Conservation (phyloP, 495 filamentous ascomycete species). For the Rhizodiscina lignyota region DNA sequence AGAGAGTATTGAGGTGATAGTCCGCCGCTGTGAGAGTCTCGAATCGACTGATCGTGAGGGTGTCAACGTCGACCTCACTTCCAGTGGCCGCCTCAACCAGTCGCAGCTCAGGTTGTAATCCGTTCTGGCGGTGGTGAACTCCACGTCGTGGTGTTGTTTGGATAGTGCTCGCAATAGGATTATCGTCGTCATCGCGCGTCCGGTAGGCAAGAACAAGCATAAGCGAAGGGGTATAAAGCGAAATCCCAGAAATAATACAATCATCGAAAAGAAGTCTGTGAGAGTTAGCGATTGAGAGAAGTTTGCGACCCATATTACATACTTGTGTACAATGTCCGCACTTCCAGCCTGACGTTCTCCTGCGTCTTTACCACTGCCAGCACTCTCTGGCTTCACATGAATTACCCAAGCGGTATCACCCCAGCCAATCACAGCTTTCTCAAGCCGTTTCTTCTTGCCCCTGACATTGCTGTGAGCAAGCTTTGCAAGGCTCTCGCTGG, state of each 20-base stretch:
- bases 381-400: constrained; percentile 66
- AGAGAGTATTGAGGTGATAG: constrained; percentile 76
- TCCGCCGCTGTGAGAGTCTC: constrained; percentile 77
- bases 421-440: constrained; percentile 87
- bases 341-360: constrained; percentile 58
- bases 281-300: constrained; percentile 14
- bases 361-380: constrained; percentile 47
- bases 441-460: constrained; percentile 28
- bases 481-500: constrained; percentile 3
- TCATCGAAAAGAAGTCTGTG: constrained; percentile 66
- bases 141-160: constrained; percentile 38
- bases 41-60: constrained; percentile 64
- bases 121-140: constrained; percentile 51
- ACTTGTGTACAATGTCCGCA: constrained; percentile 85
- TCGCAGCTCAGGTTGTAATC: constrained; percentile 70
- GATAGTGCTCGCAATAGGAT: constrained; percentile 26
- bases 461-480: constrained; percentile 6
- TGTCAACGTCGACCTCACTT: constrained; percentile 61
- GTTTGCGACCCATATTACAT: constrained; percentile 20
- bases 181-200: constrained; percentile 48
- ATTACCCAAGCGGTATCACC: constrained; percentile 91
- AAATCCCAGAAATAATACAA: constrained; percentile 92
- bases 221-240: constrained; percentile 84
- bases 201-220: constrained; percentile 83
- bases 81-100: constrained; percentile 75